Percentiles rank a stretch among this genome's conserved stretches.
These are phyloP conservation scores for Rhodotorula taiwanensis DNA, from an alignment of 768 basidiomycete genomes.

Conservation along the genomic window DNA sequence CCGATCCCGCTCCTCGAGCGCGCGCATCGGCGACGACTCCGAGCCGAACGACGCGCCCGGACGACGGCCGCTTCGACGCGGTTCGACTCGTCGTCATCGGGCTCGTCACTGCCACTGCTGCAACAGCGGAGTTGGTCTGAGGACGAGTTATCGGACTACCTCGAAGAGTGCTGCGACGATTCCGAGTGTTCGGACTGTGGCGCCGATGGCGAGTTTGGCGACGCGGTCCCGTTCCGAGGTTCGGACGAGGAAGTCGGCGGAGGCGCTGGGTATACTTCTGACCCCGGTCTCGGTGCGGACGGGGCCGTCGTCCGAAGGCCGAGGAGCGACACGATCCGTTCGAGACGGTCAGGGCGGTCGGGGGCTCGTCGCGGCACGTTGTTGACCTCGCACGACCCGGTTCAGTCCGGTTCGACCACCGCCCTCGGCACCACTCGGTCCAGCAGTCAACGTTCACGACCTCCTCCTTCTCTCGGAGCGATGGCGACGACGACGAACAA, in stretches of 20 bases:
- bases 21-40: not conserved
- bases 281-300: conserved; percentile 11
- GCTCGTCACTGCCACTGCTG: too few relatives aligned
- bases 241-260: not conserved
- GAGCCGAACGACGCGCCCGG: too few relatives aligned
- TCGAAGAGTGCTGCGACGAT: too few relatives aligned
- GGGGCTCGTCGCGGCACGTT: too few relatives aligned
- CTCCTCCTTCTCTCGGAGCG: too few relatives aligned
- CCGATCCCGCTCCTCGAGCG: conserved; percentile 19
- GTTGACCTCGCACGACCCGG: too few relatives aligned
- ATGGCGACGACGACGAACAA: not conserved
- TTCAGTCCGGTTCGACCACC: too few relatives aligned
- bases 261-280: conserved; percentile 7
- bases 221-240: not conserved
- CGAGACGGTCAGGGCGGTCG: not conserved
- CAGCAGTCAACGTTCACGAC: too few relatives aligned
- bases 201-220: not conserved
- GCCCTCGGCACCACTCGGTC: too few relatives aligned
- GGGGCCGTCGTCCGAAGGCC: not conserved
- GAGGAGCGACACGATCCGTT: not conserved
- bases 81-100: too few relatives aligned
- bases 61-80: too few relatives aligned
- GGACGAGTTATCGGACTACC: conserved; percentile 3
- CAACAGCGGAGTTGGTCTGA: not conserved
- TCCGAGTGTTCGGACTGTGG: too few relatives aligned